Conservation (phyloP, 768 basidiomycete genomes). For the Suillus occidentalis region DNA sequence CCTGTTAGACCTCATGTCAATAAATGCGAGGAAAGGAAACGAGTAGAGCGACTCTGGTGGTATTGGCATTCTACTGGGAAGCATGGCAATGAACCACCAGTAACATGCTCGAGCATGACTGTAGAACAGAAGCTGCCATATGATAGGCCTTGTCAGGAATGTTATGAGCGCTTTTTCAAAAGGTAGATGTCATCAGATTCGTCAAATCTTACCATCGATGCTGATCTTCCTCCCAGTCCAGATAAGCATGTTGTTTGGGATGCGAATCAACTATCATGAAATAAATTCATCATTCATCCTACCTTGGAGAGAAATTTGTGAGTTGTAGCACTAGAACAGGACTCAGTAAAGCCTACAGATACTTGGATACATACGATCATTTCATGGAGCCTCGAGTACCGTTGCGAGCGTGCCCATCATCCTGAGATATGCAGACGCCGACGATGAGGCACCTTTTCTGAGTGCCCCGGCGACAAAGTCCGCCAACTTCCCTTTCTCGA, state of each 20-base stretch:
- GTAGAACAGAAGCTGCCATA: background rate
- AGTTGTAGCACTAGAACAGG: background rate
- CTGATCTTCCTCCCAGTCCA: background rate
- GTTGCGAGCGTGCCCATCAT: constrained; percentile 38
- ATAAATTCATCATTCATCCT: background rate
- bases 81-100: background rate
- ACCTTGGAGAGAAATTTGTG: background rate
- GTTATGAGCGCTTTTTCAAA: background rate
- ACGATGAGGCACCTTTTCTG: constrained; percentile 42
- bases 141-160: background rate
- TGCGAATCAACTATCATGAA: background rate
- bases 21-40: background rate
- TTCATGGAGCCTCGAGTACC: background rate
- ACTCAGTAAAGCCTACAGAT: background rate
- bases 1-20: background rate
- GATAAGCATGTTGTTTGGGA: background rate
- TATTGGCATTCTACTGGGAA: background rate
- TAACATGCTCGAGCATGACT: background rate
- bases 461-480: constrained; percentile 38
- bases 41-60: background rate
- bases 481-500: constrained; percentile 29
- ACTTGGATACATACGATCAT: background rate
- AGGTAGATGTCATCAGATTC: background rate
- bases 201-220: no score
- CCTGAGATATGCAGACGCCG: constrained; percentile 37